Evolutionary conservation across 2,329 filamentous ascomycete species (phyloP).

Genomic region (Pestalotiopsis sp.): DNA sequence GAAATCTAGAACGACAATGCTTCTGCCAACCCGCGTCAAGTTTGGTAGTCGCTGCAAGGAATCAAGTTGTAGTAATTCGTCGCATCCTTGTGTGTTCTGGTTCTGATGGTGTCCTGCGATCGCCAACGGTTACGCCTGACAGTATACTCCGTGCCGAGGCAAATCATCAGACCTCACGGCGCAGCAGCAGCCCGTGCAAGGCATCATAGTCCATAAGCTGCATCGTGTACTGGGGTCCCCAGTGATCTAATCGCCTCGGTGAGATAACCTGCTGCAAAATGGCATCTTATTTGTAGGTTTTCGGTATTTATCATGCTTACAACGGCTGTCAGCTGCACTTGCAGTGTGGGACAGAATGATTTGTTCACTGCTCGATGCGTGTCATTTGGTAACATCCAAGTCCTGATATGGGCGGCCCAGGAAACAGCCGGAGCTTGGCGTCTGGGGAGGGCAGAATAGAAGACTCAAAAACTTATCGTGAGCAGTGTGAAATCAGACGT

Average conservation of each 20-base stretch:
- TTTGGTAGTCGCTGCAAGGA: conserved; percentile 17
- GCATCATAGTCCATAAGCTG: background rate
- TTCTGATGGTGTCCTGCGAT: background rate
- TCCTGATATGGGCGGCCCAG: background rate
- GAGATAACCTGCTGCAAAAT: background rate
- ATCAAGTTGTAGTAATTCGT: conserved; percentile 14
- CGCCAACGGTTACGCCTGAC: background rate
- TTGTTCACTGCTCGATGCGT: background rate
- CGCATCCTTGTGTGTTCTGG: background rate
- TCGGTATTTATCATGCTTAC: background rate
- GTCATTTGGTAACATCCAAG: background rate
- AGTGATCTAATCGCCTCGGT: background rate
- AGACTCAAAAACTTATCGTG: background rate
- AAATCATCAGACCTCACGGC: background rate
- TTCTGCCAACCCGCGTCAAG: conserved; percentile 11
- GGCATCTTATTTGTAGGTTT: background rate
- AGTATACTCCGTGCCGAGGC: background rate
- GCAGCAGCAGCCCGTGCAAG: background rate
- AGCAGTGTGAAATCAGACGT: background rate
- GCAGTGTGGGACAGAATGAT: background rate
- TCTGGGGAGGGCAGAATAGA: background rate
- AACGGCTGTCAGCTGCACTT: background rate
- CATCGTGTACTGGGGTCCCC: background rate
- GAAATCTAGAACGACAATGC: background rate
- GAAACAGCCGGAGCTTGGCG: background rate